phyloP scores from a whole-genome alignment of 208 protist genomes.

The Leishmania martiniquensis region DNA sequence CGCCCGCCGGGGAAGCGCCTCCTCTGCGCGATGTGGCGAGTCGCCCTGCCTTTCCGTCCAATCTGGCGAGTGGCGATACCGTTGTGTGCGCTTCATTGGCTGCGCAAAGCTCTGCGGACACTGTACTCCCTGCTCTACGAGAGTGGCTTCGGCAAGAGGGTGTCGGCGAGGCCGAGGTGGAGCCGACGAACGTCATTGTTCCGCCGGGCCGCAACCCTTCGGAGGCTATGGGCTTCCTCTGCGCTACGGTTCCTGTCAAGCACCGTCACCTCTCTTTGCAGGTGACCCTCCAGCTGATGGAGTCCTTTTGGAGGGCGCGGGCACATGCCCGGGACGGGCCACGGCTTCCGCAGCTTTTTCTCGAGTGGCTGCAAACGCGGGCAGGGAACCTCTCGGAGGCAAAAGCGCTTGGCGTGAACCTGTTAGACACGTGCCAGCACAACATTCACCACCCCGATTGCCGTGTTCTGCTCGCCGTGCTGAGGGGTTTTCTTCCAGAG shows the following conservation, averaged over 20 bases:
- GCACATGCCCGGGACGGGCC: conserved; percentile 28
- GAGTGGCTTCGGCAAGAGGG: conserved; percentile 77
- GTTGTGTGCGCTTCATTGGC: neutral
- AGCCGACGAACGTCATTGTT: conserved; percentile 51
- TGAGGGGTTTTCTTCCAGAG: conserved; percentile 75
- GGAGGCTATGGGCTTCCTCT: conserved; percentile 71
- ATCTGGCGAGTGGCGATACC: neutral
- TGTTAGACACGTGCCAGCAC: conserved; percentile 65
- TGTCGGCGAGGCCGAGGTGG: conserved; percentile 64
- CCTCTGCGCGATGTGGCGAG: neutral
- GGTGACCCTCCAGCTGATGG: conserved; percentile 48
- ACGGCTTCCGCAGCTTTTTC: conserved; percentile 48
- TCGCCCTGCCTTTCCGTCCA: neutral
- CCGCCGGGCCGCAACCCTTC: conserved; percentile 51
- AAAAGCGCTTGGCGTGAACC: conserved; percentile 72
- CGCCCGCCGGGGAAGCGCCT: neutral
- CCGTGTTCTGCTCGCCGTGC: conserved; percentile 47
- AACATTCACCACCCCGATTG: conserved; percentile 76
- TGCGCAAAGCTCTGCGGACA: neutral
- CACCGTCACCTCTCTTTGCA: conserved; percentile 62
- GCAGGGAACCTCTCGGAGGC: conserved; percentile 38
- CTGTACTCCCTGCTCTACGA: conserved; percentile 46
- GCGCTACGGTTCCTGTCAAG: conserved; percentile 47
- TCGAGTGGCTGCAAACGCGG: conserved; percentile 69
- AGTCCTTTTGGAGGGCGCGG: conserved; percentile 62